Conservation (phyloP, 495 filamentous ascomycete genomes). For the Sabuloglossum arenarium region DNA sequence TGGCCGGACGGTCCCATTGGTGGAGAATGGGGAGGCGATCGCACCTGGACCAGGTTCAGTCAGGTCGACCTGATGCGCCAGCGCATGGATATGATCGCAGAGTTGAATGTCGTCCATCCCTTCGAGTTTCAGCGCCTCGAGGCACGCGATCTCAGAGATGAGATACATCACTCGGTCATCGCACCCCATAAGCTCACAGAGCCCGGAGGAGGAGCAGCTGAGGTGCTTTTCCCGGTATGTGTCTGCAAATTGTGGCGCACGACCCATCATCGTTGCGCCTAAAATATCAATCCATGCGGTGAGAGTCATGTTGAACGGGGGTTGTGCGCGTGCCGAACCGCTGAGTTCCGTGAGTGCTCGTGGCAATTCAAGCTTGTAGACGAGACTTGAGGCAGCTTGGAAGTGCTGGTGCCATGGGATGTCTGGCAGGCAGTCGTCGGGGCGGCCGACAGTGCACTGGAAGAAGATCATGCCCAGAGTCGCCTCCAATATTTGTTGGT, state of each 20-base stretch:
- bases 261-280: slow-evolving; percentile 77
- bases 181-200: slow-evolving; percentile 92
- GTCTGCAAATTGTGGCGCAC: slow-evolving; percentile 70
- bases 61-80: slow-evolving; percentile 62
- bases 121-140: slow-evolving; percentile 70
- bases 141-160: slow-evolving; percentile 89
- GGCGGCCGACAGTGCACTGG: slow-evolving; percentile 75
- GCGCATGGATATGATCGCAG: slow-evolving; percentile 61
- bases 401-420: slow-evolving; percentile 97
- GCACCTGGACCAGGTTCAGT: slow-evolving; percentile 34
- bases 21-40: slow-evolving; percentile 18
- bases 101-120: slow-evolving; percentile 65
- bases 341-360: slow-evolving; percentile 31
- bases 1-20: slow-evolving; percentile 57
- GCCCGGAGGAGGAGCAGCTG: slow-evolving; percentile 44
- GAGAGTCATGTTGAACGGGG: slow-evolving; percentile 87
- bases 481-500: slow-evolving; percentile 78
- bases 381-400: slow-evolving; percentile 65
- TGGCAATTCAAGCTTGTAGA: slow-evolving; percentile 67
- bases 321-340: slow-evolving; percentile 31
- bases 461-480: slow-evolving; percentile 96
- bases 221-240: slow-evolving; percentile 84
- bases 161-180: slow-evolving; percentile 96
- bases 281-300: slow-evolving; percentile 95
- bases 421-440: slow-evolving; percentile 72